These are phyloP conservation scores for Xylariaceae sp. DNA, from an alignment of 2,329 filamentous ascomycete species.

Conservation along the genomic window DNA sequence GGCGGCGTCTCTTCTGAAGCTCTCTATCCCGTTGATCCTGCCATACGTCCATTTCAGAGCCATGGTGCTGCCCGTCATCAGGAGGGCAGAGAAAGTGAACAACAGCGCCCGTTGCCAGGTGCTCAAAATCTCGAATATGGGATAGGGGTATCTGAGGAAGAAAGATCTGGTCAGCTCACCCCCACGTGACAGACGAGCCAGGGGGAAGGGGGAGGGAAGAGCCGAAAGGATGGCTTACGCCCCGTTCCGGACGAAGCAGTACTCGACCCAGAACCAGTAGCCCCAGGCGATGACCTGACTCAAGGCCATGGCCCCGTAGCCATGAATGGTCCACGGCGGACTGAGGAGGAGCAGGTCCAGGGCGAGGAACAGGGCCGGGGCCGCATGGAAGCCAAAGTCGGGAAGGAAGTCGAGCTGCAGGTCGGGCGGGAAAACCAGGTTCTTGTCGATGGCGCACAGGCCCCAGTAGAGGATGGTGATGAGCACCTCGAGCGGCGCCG, in stretches of 20 bases:
- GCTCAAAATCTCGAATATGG: conserved; percentile 64
- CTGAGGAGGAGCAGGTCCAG: conserved; percentile 61
- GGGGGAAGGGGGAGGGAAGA: conserved; percentile 2
- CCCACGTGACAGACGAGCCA: no score
- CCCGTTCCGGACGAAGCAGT: conserved; percentile 61
- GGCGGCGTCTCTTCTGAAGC: conserved; percentile 28
- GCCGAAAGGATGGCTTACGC: conserved; percentile 34
- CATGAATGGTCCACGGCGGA: conserved; percentile 62
- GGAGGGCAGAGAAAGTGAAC: conserved; percentile 59
- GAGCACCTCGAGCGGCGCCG: conserved; percentile 62
- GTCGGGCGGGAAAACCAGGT: conserved; percentile 45
- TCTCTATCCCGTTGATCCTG: conserved; percentile 52
- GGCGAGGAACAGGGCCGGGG: conserved; percentile 56
- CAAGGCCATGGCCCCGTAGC: conserved; percentile 50
- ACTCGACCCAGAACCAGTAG: conserved; percentile 74
- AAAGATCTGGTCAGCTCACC: neutral
- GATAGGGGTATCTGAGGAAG: conserved; percentile 85
- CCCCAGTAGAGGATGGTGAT: conserved; percentile 70
- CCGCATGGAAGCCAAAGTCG: conserved; percentile 59
- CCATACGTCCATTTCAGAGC: conserved; percentile 64
- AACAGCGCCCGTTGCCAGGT: conserved; percentile 59
- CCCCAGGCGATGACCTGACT: conserved; percentile 52
- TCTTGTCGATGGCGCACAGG: conserved; percentile 48
- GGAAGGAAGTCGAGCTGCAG: conserved; percentile 46
- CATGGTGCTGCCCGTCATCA: conserved; percentile 66